Evolutionary conservation across 352 stramenopile species (phyloP).

Genomic region (Phytophthora capsici): DNA sequence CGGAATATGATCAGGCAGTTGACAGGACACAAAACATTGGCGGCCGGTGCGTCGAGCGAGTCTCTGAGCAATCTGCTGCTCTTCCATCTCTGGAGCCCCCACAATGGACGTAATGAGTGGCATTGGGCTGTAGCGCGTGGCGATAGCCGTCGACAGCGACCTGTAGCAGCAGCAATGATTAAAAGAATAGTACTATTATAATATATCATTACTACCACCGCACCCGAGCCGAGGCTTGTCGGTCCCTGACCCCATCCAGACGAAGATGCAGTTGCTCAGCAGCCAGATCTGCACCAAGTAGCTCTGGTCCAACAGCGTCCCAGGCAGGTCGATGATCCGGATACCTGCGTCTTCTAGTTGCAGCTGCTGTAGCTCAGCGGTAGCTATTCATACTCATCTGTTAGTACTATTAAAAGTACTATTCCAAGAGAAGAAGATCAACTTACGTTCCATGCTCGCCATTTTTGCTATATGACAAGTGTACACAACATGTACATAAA

Average conservation of each 20-base stretch:
- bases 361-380: conserved; percentile 23
- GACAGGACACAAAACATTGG: conserved; percentile 86
- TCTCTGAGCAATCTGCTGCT: conserved; percentile 84
- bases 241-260: conserved; percentile 73
- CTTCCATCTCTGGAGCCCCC: conserved; percentile 69
- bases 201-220: not conserved
- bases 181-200: not conserved
- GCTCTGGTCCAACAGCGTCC: conserved; percentile 68
- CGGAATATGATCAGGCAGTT: conserved; percentile 72
- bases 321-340: conserved; percentile 60
- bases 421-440: not conserved
- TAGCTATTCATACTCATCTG: conserved; percentile 1
- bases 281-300: conserved; percentile 82
- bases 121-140: conserved; percentile 82
- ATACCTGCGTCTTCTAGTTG: conserved; percentile 23
- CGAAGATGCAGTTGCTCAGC: conserved; percentile 67
- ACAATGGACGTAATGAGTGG: conserved; percentile 79
- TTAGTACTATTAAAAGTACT: too few relatives aligned
- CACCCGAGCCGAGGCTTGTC: conserved; percentile 46
- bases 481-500: too few relatives aligned
- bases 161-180: conserved; percentile 28
- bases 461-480: not conserved
- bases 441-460: not conserved
- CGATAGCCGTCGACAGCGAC: conserved; percentile 80
- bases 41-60: conserved; percentile 64